These are phyloP conservation scores for Corinectria fuckeliana DNA, from an alignment of 2,329 filamentous ascomycete species.

Conservation along the genomic window DNA sequence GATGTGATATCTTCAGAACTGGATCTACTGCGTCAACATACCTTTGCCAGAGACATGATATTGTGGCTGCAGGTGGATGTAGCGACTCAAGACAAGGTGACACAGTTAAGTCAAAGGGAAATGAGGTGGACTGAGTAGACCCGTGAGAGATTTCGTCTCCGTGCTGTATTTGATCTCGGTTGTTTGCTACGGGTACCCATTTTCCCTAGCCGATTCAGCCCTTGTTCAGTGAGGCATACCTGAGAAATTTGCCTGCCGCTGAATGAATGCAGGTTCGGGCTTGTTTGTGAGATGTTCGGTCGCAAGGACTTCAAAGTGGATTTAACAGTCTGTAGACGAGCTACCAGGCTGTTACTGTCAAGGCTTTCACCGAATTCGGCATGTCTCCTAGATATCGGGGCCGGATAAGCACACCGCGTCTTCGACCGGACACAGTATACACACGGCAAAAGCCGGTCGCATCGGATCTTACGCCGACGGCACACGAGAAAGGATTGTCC, in stretches of 20 bases:
- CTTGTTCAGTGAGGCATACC: too few species aligned
- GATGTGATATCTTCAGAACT: conserved; percentile 22
- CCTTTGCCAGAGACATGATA: conserved; percentile 17
- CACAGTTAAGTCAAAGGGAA: background rate
- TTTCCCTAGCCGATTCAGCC: too few species aligned
- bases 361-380: background rate
- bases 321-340: too few species aligned
- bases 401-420: conserved; percentile 19
- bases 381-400: background rate
- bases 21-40: conserved; percentile 24
- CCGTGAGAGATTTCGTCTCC: background rate
- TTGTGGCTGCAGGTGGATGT: conserved; percentile 2
- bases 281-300: too few species aligned
- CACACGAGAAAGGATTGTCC: conserved; percentile 23
- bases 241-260: too few species aligned
- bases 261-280: too few species aligned
- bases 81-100: background rate
- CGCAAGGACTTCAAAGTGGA: too few species aligned
- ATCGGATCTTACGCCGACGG: conserved; percentile 27
- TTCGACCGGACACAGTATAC: conserved; percentile 16
- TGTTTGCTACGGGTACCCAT: too few species aligned
- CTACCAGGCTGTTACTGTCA: background rate
- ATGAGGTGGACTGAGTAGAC: background rate
- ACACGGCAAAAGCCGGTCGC: conserved; percentile 21
- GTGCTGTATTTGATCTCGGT: background rate